A percentile compares a stretch with the other conserved stretches of the same genome.
phyloP scores from a whole-genome alignment of 75 land plant species.

The Isoetes taiwanensis region DNA sequence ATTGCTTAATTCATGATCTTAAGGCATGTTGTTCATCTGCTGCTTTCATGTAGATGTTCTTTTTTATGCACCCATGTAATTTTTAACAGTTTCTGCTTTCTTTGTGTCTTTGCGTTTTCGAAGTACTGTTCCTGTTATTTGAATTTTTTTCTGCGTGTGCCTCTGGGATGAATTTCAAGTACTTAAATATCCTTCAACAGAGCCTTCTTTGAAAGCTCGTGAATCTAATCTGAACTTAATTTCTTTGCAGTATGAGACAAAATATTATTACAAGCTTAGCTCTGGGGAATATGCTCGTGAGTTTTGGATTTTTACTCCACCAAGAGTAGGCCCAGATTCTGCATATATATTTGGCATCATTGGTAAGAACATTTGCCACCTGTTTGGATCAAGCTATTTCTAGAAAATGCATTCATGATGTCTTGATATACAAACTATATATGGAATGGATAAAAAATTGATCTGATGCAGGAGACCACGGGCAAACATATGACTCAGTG shows the following conservation, averaged over 20 bases:
- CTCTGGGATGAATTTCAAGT: not conserved
- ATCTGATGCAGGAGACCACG: slow-evolving; percentile 31
- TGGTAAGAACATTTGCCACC: slow-evolving; percentile 26
- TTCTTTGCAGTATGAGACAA: slow-evolving; percentile 51
- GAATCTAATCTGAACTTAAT: not conserved
- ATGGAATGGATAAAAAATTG: too few species aligned
- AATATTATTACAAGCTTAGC: slow-evolving; percentile 64
- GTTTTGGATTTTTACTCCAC: slow-evolving; percentile 72
- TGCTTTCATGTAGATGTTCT: too few species aligned
- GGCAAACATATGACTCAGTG: slow-evolving; percentile 36
- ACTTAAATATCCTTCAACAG: not conserved
- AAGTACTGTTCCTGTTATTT: too few species aligned
- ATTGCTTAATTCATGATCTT: slow-evolving; percentile 20
- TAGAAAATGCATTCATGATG: not conserved
- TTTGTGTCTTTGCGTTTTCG: too few species aligned
- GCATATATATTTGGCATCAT: slow-evolving; percentile 81
- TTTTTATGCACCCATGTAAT: too few species aligned
- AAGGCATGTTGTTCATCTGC: too few species aligned
- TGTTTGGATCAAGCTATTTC: not conserved
- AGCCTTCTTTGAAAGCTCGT: not conserved
- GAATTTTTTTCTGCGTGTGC: not conserved
- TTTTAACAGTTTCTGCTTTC: too few species aligned
- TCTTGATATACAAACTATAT: too few species aligned
- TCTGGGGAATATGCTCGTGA: slow-evolving; percentile 31
- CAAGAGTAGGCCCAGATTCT: slow-evolving; percentile 50